Percentiles rank a stretch among this genome's conserved stretches.
Conservation (phyloP, 2,329 filamentous ascomycete species). For the Sarocladiaceae sp. region DNA sequence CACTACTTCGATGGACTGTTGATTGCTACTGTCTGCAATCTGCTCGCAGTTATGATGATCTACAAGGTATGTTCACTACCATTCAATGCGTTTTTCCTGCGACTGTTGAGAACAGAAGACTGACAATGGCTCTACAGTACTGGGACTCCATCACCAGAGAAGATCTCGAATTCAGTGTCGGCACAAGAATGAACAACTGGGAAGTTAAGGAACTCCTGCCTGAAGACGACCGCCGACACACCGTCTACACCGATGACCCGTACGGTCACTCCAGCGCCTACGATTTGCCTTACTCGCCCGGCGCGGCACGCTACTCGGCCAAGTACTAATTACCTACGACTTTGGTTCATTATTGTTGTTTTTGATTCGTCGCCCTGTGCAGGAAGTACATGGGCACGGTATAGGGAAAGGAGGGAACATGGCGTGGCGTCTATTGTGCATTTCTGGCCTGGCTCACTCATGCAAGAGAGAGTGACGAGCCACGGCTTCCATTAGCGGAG, state of each 20-base stretch:
- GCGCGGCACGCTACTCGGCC: conserved; percentile 37
- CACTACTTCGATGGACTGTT: conserved; percentile 95
- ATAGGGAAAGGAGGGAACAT: conserved; percentile 5
- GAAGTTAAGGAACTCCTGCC: conserved; percentile 89
- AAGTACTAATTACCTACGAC: conserved; percentile 34
- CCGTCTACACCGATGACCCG: conserved; percentile 67
- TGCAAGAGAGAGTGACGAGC: neutral
- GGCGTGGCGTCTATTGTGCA: conserved; percentile 6
- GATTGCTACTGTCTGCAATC: conserved; percentile 89
- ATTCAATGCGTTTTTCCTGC: neutral
- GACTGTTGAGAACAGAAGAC: neutral
- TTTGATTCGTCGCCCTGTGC: conserved; percentile 11
- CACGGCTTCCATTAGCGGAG: neutral
- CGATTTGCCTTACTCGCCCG: conserved; percentile 47
- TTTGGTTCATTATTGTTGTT: conserved; percentile 15
- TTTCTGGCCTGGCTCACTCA: neutral
- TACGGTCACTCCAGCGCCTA: conserved; percentile 53
- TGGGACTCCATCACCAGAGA: conserved; percentile 99
- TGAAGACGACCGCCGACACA: conserved; percentile 73
- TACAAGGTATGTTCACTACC: conserved; percentile 69
- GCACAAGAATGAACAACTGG: conserved; percentile 94
- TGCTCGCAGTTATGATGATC: conserved; percentile 98
- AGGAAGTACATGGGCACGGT: neutral
- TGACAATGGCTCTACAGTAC: conserved; percentile 55
- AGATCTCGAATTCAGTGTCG: conserved; percentile 96